Percentiles rank a stretch among this genome's conserved stretches.
Conservation (phyloP, 2,329 filamentous ascomycete species). For the Cladosporium sp. region DNA sequence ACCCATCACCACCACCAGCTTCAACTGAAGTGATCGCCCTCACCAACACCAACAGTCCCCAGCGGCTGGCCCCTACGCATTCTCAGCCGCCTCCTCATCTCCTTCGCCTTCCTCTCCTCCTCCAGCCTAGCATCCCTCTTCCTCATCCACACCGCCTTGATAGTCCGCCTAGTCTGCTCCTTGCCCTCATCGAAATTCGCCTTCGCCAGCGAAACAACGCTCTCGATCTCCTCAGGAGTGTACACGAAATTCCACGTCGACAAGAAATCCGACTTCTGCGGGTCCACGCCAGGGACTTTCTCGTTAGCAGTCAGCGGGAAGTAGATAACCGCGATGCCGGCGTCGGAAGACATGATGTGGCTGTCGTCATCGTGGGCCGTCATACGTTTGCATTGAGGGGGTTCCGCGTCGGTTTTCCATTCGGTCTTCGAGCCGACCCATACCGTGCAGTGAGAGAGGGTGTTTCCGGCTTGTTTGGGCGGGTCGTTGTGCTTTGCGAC, state of each 20-base stretch:
- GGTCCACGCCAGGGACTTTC: constrained; percentile 78
- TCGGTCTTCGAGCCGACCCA: constrained; percentile 70
- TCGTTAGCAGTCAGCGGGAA: constrained; percentile 85
- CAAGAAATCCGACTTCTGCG: constrained; percentile 79
- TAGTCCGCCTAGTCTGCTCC: constrained; percentile 73
- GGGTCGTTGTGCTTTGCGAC: constrained; percentile 53
- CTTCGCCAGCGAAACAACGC: constrained; percentile 75
- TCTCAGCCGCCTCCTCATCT: constrained; percentile 41
- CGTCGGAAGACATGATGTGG: constrained; percentile 48
- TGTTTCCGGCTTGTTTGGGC: constrained; percentile 34
- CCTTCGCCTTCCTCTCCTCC: constrained; percentile 46
- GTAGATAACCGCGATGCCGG: constrained; percentile 87
- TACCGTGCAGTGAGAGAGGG: constrained; percentile 87
- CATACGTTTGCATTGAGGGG: constrained; percentile 57
- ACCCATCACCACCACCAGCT: background rate
- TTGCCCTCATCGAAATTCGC: constrained; percentile 86
- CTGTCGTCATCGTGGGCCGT: constrained; percentile 52
- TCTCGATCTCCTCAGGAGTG: constrained; percentile 84
- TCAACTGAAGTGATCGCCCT: constrained; percentile 66
- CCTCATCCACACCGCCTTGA: constrained; percentile 88
- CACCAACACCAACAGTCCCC: constrained; percentile 55
- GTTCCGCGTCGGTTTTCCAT: background rate
- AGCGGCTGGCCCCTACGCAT: constrained; percentile 56
- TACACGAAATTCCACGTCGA: constrained; percentile 99
- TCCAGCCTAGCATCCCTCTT: constrained; percentile 72